These are phyloP conservation scores for Pichia insulana DNA, from an alignment of 805 yeast species.

Conservation along the genomic window DNA sequence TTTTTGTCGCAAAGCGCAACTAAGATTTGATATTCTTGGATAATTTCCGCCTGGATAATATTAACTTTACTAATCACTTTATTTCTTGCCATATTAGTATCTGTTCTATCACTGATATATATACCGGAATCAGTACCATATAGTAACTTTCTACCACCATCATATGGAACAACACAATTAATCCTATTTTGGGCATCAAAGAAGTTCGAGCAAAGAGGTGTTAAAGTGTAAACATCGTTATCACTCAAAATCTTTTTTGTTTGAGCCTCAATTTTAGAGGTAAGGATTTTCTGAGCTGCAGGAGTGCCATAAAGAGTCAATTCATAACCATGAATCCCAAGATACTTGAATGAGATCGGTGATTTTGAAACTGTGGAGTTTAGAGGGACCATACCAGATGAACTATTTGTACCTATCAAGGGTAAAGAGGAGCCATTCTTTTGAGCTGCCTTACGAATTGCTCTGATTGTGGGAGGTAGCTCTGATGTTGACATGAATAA, in stretches of 20 bases:
- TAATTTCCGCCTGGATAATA: conserved; percentile 81
- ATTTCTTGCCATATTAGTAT: conserved; percentile 43
- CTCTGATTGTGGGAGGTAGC: conserved; percentile 59
- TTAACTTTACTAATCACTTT: conserved; percentile 66
- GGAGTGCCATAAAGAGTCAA: conserved; percentile 45
- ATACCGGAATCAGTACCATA: conserved; percentile 92
- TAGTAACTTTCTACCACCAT: conserved; percentile 83
- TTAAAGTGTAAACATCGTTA: conserved; percentile 72
- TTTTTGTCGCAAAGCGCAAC: conserved; percentile 77
- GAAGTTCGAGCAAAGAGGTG: conserved; percentile 64
- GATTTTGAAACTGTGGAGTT: conserved; percentile 28
- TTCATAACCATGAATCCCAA: conserved; percentile 49
- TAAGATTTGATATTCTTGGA: conserved; percentile 83
- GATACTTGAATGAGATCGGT: conserved; percentile 43
- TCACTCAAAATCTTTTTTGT: conserved; percentile 62
- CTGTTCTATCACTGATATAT: conserved; percentile 60
- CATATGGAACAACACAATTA: conserved; percentile 87
- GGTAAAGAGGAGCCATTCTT: conserved; percentile 26
- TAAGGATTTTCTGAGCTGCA: conserved; percentile 66
- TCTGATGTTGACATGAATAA: conserved; percentile 68
- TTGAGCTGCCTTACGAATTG: conserved; percentile 33
- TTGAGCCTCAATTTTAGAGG: conserved; percentile 73
- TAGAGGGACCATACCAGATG: conserved; percentile 13
- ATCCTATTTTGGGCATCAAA: conserved; percentile 71
- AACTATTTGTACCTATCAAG: conserved; percentile 18